Base-by-base conservation (phyloP, 1,139 yeast species). In the Geotrichum cucujoidarum region DNA sequence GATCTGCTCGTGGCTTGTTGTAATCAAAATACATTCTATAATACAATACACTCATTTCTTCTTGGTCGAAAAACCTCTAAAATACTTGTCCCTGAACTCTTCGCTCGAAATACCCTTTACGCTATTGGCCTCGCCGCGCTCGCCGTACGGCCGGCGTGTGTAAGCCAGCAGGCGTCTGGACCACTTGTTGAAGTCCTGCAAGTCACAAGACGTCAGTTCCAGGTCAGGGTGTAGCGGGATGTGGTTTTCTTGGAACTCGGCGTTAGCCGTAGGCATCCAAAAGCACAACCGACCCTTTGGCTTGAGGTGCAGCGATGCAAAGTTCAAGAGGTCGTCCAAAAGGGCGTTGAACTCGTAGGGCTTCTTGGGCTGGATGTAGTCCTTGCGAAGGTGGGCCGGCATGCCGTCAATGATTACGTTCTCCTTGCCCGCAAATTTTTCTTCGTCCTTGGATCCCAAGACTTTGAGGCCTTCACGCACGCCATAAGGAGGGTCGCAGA, bases 181-280 rank as follows among this genome's bases (percentile, higher is more conserved):
- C 98, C 95, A 94, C 65, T 84, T 88, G 65, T 86, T 82, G 66
- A 92, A 92, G 55, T 81, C 88, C 63, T 92, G 99, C 35, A 84
- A 90, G 55, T 95, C 73, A 54, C 82, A 80, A 57, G 86, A 81
- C 40, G 83, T 66, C 54, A 89, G 70, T 60, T 85, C 84, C 51
- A 92, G 66, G 43, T 77, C 78, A 51, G 78, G 74, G 65, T 92
- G 96, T 57, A 81, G 80, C 1, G 97, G 97, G 35, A 90, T 80
- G 49, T 78, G 73, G 31, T 85, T 79, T 51, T 81, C 81, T 13
- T 71, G 65, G 56, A 80, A 81, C 55, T 87, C 95, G 57, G 87
- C 95, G 61, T 89, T 89, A 1, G 97, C 95, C 0, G 95, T 85
- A 0, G 99, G 99, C 95, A 92, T 87, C 99, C 99, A 92, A 64